Conservation (phyloP, 129 eudicot genomes). For the Flaveria sonorensis region DNA sequence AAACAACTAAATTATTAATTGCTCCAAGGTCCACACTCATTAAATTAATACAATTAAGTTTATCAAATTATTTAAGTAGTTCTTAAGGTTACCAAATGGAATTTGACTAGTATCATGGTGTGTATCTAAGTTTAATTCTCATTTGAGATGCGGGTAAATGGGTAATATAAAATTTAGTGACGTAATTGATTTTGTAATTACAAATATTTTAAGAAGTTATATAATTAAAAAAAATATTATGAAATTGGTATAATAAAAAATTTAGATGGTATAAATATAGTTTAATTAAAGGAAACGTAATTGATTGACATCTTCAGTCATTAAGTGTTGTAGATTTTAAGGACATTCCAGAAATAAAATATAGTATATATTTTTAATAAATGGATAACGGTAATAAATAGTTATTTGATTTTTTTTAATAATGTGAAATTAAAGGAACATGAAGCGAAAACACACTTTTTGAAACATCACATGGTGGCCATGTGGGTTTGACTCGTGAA, state of each 20-base stretch:
- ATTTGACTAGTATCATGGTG: no score
- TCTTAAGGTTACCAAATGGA: no score
- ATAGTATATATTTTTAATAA: slow-evolving; percentile 5
- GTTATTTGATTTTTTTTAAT: neutral
- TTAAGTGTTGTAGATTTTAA: slow-evolving; percentile 37
- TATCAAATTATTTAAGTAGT: no score
- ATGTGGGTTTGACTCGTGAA: slow-evolving; percentile 41
- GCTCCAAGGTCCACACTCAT: no score
- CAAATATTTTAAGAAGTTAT: neutral
- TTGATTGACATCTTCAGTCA: slow-evolving; percentile 1
- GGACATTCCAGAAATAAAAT: slow-evolving; percentile 32
- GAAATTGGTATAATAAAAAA: neutral
- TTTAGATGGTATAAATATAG: neutral
- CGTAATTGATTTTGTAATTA: neutral
- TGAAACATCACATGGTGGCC: slow-evolving; percentile 38
- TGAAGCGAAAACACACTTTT: slow-evolving; percentile 28
- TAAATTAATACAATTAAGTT: no score
- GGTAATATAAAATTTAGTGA: no score
- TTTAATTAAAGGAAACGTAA: slow-evolving; percentile 16
- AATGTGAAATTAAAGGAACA: slow-evolving; percentile 20
- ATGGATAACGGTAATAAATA: slow-evolving; percentile 31
- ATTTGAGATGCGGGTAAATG: no score
- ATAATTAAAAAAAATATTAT: neutral
- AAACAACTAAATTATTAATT: no score
- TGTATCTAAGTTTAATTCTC: no score